A percentile compares a stretch with the other conserved stretches of the same genome.
These are phyloP conservation scores for Candida xiaguanensis DNA, from an alignment of 805 yeast species.

Conservation along the genomic window DNA sequence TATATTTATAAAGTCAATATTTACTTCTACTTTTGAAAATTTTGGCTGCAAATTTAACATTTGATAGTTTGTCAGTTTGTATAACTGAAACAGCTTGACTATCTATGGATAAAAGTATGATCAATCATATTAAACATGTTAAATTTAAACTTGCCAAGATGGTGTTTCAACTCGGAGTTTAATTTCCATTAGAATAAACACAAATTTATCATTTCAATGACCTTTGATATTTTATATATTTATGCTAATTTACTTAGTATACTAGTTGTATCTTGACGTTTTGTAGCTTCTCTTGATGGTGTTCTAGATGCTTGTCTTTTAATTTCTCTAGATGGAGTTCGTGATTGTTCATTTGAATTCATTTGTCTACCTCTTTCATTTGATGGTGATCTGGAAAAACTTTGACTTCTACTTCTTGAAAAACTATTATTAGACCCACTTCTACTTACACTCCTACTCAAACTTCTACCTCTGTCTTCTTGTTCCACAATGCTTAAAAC, in stretches of 20 bases:
- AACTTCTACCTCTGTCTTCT: conserved; percentile 16
- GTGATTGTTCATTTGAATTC: conserved; percentile 7
- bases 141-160: no score
- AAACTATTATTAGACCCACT: conserved; percentile 12
- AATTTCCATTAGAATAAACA: no score
- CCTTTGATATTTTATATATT: no score
- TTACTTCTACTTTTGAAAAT: no score
- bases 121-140: no score
- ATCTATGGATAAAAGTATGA: no score
- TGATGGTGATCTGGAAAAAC: conserved; percentile 17
- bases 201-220: no score
- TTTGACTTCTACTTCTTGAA: conserved; percentile 13
- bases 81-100: no score
- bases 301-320: conserved; percentile 14
- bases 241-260: conserved; percentile 1
- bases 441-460: conserved; percentile 12
- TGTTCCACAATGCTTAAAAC: conserved; percentile 34
- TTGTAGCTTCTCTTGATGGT: not conserved
- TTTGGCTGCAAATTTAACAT: not conserved
- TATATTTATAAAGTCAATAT: not conserved
- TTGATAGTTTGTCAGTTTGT: no score
- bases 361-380: conserved; percentile 9
- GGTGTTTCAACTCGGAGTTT: no score
- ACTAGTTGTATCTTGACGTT: not conserved
- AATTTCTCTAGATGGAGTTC: conserved; percentile 12